Base-by-base conservation (phyloP, 371 early-diverging fungal species). In the Lichtheimia ramosa region DNA sequence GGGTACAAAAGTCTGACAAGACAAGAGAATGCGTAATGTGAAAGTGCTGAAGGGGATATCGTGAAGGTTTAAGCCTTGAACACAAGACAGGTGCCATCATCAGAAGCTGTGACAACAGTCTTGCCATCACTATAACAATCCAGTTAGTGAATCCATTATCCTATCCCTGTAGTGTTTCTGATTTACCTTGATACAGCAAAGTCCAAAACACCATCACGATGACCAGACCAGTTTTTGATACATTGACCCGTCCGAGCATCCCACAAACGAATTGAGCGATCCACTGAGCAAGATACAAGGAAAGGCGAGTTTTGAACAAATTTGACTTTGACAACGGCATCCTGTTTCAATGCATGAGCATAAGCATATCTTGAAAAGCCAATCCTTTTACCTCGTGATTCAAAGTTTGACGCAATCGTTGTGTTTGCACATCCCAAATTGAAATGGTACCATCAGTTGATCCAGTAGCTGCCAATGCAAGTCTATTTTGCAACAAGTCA, bases 401-500 rank as follows among this genome's bases (percentile, higher is more conserved):
- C 34, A 87, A 73, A 15, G 90, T 82, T 20, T 81, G 78, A 20
- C 94, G 86, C 48, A 90, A 72, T 54, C 86, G 85, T 73, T 90
- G 80, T 18, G 89, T 87, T 48, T 83, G 83, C 7, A 91, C 74
- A 74, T 97, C 95, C 95, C 96, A 96, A 43, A 97, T 81, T 46
- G 84, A 87, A 18, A 95, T 79, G 6, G 83, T 87, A 50, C 92
- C 93, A 72, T 97, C 98, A 4, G 93, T 87, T 3, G 95, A 92
- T 3, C 92, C 96, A 21, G 93, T 91, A 0, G 95, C 91, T 23
- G 85, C 91, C 54, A 89, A 70, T n/a, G 89, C 83, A 56, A 90
- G 68, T 3, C 85, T 59, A 55, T 0, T 28, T 34, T 34, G 2
- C 34, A 23, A n/a, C n/a, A n/a, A 28, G 16, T 34, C 1, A 34